Conservation (phyloP, 2,329 filamentous ascomycete species). For the Rasamsonia emersonii region DNA sequence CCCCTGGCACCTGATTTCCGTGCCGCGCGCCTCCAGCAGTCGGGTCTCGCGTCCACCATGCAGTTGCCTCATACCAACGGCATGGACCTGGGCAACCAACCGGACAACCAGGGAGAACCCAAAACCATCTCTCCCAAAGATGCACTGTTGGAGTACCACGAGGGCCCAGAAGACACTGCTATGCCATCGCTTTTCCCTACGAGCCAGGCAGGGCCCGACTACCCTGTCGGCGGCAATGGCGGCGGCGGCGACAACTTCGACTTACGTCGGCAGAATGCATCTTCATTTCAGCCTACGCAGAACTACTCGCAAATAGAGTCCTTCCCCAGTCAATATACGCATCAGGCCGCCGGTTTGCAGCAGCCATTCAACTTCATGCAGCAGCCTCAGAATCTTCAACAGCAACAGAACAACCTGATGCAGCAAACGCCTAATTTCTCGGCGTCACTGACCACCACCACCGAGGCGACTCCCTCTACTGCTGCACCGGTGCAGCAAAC, state of each 20-base stretch:
- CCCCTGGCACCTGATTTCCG: conserved; percentile 47
- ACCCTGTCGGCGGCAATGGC: conserved; percentile 35
- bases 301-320: conserved; percentile 35
- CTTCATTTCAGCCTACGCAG: conserved; percentile 25
- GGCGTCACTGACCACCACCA: conserved; percentile 48
- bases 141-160: conserved; percentile 75
- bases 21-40: conserved; percentile 22
- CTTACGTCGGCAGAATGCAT: conserved; percentile 28
- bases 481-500: conserved; percentile 9
- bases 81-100: conserved; percentile 18
- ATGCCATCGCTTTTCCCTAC: conserved; percentile 64
- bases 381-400: conserved; percentile 11
- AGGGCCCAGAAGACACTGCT: conserved; percentile 59
- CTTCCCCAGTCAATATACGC: conserved; percentile 31
- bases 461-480: conserved; percentile 34
- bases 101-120: conserved; percentile 38
- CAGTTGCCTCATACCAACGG: conserved; percentile 20
- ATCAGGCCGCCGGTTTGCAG: conserved; percentile 34
- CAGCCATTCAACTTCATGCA: conserved; percentile 44
- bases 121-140: conserved; percentile 95
- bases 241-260: conserved; percentile 23
- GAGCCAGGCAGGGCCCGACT: conserved; percentile 42
- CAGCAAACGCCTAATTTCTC: conserved; percentile 50
- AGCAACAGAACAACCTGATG: conserved; percentile 23
- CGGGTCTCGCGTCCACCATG: conserved; percentile 34